Evolutionary conservation across 2,329 filamentous ascomycete species (phyloP), one percentile per base, ranked within the genome.

Genomic region (Madurella mycetomatis): DNA sequence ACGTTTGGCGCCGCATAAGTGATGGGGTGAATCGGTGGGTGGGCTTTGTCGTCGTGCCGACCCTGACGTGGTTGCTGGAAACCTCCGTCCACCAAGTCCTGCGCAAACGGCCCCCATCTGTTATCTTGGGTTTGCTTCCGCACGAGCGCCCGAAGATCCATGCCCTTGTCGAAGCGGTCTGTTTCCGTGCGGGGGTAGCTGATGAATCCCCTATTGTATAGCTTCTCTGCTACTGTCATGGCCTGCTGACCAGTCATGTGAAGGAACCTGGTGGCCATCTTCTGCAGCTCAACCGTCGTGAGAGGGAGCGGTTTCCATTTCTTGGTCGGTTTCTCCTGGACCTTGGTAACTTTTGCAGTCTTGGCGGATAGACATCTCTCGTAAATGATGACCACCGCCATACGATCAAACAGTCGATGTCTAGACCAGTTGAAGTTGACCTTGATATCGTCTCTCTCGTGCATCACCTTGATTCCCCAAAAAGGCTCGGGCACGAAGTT

Each of bases 111-210:
- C 0, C 91, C 91, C 94, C 92, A 99, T 58, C 78, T 73, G 41
- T 75, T 73, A 66, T 91, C 89, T 55, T 85, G 84, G 1, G 82
- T 84, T 69, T 99, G 94, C 66, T 95, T 96, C 64, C 89, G 83
- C 16, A 96, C 81, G 9, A 99, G 75, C 18, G 79, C 81, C 58
- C 82, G 83, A 17, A 99, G 78, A 67, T 97, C 86, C 75, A 97
- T 96, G 4, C 82, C 92, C 64, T 83, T 84, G 65, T 96, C 92
- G 66, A 97, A 99, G 32, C 92, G 88, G 69, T 99, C 94, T 0
- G 94, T 99, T 70, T 99, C 94, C 0, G 94, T 99, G 71, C 94
- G 85, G 1, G 94, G 94, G 70, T 99, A 99, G 70, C 92, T 96
- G 71, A 99, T 96, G 72, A 92, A 97, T 0, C 94, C 94, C 69